Conservation (phyloP, 345 rosid genomes). For the Aegle marmelos region DNA sequence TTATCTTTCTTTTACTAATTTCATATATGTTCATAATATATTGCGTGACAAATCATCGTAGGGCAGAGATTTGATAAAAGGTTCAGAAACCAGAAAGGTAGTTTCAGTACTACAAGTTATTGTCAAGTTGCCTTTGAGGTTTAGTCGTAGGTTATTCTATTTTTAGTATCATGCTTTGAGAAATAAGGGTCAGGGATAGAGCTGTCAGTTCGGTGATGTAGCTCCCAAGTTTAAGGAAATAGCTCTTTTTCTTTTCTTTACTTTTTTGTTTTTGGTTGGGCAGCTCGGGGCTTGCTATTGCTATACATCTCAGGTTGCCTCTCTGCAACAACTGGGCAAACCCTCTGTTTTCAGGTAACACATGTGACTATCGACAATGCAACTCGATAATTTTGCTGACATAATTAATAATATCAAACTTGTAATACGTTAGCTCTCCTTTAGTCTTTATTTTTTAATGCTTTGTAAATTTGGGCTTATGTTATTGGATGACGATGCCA, state of each 20-base stretch:
- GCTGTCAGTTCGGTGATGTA: too few relatives aligned
- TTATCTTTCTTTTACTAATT: too few relatives aligned
- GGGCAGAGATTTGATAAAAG: background rate
- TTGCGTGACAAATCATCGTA: background rate
- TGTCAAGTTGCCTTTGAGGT: too few relatives aligned
- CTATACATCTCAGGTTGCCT: constrained; percentile 32
- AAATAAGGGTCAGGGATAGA: too few relatives aligned
- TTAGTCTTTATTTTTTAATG: background rate
- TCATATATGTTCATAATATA: background rate
- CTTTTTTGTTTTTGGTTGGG: background rate
- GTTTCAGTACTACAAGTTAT: too few relatives aligned
- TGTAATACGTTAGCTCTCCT: background rate
- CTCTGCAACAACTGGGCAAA: constrained; percentile 22
- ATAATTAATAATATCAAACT: background rate
- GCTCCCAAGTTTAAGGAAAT: too few relatives aligned
- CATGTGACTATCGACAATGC: background rate
- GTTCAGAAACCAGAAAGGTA: too few relatives aligned
- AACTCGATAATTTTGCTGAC: background rate
- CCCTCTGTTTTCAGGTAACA: constrained; percentile 29
- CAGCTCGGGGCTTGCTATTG: constrained; percentile 29
- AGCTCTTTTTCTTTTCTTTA: fast-evolving
- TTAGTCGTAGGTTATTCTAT: too few relatives aligned
- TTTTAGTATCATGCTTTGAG: too few relatives aligned
- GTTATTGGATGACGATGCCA: constrained; percentile 8
- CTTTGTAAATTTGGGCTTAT: background rate